Evolutionary conservation across 176 grass and related monocot species (phyloP).

Genomic region (Triticum turgidum): DNA sequence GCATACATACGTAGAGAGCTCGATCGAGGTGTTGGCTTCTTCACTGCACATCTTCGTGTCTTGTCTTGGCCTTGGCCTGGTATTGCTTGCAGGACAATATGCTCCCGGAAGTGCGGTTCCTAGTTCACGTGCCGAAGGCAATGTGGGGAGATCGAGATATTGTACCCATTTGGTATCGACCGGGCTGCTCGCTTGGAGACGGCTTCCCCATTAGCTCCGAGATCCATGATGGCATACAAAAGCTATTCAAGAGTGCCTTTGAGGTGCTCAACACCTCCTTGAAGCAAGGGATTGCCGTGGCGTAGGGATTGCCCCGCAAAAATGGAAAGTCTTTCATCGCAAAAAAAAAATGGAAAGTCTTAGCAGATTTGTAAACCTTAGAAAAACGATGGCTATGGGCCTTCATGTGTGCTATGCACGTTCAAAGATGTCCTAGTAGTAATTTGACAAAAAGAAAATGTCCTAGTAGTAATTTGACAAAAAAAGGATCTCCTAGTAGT

Average conservation of each 20-base stretch:
- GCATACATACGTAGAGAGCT: neutral
- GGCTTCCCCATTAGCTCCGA: neutral
- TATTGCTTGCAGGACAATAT: neutral
- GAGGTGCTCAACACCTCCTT: slow-evolving; percentile 17
- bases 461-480: no score
- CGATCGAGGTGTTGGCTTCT: neutral
- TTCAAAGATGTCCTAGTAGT: no score
- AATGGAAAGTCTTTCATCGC: no score
- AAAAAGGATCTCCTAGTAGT: no score
- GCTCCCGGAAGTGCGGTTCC: neutral
- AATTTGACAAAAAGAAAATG: no score
- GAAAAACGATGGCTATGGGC: no score
- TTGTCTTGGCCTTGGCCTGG: neutral
- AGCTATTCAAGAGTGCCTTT: neutral
- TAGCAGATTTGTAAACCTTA: no score
- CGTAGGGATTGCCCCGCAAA: neutral
- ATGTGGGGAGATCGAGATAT: slow-evolving; percentile 36
- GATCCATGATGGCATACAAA: neutral
- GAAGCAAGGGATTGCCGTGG: neutral
- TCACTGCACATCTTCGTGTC: neutral
- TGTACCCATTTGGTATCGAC: slow-evolving; percentile 48
- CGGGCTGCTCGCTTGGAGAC: neutral
- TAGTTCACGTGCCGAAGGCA: neutral
- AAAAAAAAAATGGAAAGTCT: no score
- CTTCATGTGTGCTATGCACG: no score